phyloP scores from a whole-genome alignment of 1,284 basidiomycete genomes.

The Ceratobasidium theobromae region DNA sequence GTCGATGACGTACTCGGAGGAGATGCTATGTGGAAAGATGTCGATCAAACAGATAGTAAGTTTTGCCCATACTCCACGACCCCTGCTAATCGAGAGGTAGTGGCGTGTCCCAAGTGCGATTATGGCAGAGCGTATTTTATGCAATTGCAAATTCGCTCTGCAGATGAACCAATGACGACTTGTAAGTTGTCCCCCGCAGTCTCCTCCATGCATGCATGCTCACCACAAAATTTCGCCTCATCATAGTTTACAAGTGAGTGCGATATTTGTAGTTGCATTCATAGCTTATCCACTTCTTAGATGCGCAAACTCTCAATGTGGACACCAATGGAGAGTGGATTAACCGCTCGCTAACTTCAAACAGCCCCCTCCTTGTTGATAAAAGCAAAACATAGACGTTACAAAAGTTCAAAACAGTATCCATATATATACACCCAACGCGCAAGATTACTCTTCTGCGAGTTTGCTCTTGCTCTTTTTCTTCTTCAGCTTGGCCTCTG shows the following conservation, averaged over 20 bases:
- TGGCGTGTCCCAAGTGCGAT: conserved; percentile 89
- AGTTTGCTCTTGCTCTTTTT: conserved; percentile 30
- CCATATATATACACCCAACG: neutral
- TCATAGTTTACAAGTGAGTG: conserved; percentile 11
- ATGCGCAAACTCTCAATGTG: conserved; percentile 40
- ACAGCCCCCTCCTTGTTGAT: neutral
- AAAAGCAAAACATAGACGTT: conserved; percentile 21
- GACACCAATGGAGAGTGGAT: conserved; percentile 42
- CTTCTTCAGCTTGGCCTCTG: conserved; percentile 26
- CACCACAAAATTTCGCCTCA: neutral
- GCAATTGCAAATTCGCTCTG: conserved; percentile 94
- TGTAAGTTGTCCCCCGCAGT: conserved; percentile 59
- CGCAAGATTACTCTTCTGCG: conserved; percentile 10
- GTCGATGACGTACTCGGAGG: conserved; percentile 94
- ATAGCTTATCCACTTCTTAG: conserved; percentile 22
- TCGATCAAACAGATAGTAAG: conserved; percentile 82
- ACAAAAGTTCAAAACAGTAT: conserved; percentile 29
- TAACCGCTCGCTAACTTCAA: conserved; percentile 7
- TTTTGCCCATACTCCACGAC: conserved; percentile 33
- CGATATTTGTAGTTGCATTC: neutral
- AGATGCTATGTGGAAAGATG: conserved; percentile 93
- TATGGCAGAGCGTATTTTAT: conserved; percentile 89
- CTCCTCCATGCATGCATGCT: neutral
- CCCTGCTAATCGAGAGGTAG: conserved; percentile 45
- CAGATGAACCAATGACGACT: conserved; percentile 96